Conservation (phyloP, 1,284 basidiomycete genomes). For the Ustilago trichophora region DNA sequence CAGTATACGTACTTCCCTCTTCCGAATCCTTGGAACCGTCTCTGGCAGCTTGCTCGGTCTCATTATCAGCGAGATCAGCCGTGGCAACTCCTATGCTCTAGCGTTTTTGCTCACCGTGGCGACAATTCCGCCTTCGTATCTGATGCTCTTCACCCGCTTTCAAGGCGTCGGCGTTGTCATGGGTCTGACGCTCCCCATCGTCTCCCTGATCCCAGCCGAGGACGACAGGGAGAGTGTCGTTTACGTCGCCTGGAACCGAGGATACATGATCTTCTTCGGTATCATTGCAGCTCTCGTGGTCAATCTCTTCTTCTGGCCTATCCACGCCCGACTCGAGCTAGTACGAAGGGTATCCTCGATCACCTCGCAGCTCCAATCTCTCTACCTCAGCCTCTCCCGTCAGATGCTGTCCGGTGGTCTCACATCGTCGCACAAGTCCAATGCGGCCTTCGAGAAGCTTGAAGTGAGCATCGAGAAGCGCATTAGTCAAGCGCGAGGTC, state of each 20-base stretch:
- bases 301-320: slow-evolving; percentile 59
- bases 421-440: slow-evolving; percentile 27
- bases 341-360: slow-evolving; percentile 41
- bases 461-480: slow-evolving; percentile 63
- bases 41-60: slow-evolving; percentile 68
- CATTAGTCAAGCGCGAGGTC: slow-evolving; percentile 66
- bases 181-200: slow-evolving; percentile 59
- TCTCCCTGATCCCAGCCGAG: slow-evolving; percentile 68
- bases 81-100: slow-evolving; percentile 68
- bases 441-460: slow-evolving; percentile 39
- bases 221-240: slow-evolving; percentile 36
- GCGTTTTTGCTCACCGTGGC: slow-evolving; percentile 67
- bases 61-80: slow-evolving; percentile 67
- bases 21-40: slow-evolving; percentile 68
- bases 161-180: slow-evolving; percentile 68
- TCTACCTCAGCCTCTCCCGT: slow-evolving; percentile 57
- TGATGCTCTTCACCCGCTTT: slow-evolving; percentile 65
- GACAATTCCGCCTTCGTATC: slow-evolving; percentile 67
- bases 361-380: slow-evolving; percentile 45
- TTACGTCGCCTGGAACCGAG: slow-evolving; percentile 49
- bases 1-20: slow-evolving; percentile 68
- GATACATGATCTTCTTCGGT: slow-evolving; percentile 60
- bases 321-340: slow-evolving; percentile 57
- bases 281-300: slow-evolving; percentile 59
- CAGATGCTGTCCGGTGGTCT: slow-evolving; percentile 55